A percentile compares a stretch with the other conserved stretches of the same genome.
Conservation (phyloP, 1,139 yeast species). For the Zhuliangozyma parablackwelliae region DNA sequence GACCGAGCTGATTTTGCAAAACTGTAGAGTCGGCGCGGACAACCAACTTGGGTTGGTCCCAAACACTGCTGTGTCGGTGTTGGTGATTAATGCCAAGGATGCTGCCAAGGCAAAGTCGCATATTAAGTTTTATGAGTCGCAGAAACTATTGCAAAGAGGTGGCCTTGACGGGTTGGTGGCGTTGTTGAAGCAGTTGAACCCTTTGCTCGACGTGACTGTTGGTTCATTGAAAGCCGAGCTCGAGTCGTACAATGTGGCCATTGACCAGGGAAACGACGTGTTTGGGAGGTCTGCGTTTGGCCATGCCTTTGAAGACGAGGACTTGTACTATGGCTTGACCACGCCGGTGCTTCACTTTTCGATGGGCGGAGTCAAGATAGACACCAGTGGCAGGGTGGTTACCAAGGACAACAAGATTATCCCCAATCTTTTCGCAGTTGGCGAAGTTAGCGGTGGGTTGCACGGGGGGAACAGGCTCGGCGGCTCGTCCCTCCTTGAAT, state of each 20-base stretch:
- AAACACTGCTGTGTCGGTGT: conserved; percentile 18
- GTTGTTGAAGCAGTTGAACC: conserved; percentile 13
- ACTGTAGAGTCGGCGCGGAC: conserved; percentile 16
- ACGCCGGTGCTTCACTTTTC: conserved; percentile 39
- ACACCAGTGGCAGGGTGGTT: conserved; percentile 22
- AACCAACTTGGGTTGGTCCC: conserved; percentile 6
- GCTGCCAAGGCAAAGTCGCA: conserved; percentile 24
- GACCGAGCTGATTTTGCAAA: conserved; percentile 20
- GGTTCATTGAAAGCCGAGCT: conserved; percentile 5
- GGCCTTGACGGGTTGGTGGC: conserved; percentile 16
- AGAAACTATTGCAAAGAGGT: conserved; percentile 25
- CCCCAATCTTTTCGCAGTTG: conserved; percentile 29
- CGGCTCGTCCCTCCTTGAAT: conserved; percentile 35
- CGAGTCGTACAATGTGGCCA: conserved; percentile 10
- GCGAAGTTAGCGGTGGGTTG: conserved; percentile 38
- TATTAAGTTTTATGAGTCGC: conserved; percentile 26
- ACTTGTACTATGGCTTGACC: conserved; percentile 26
- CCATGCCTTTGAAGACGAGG: conserved; percentile 8
- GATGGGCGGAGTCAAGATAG: conserved; percentile 38
- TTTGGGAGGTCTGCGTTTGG: conserved; percentile 23
- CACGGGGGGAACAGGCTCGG: conserved; percentile 38
- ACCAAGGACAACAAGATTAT: conserved; percentile 14
- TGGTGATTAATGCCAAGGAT: conserved; percentile 25
- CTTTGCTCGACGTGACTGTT: conserved; percentile 1
- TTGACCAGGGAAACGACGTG: conserved; percentile 12